Base-by-base conservation (phyloP, 2,329 filamentous ascomycete species). In the Nemania sp. region DNA sequence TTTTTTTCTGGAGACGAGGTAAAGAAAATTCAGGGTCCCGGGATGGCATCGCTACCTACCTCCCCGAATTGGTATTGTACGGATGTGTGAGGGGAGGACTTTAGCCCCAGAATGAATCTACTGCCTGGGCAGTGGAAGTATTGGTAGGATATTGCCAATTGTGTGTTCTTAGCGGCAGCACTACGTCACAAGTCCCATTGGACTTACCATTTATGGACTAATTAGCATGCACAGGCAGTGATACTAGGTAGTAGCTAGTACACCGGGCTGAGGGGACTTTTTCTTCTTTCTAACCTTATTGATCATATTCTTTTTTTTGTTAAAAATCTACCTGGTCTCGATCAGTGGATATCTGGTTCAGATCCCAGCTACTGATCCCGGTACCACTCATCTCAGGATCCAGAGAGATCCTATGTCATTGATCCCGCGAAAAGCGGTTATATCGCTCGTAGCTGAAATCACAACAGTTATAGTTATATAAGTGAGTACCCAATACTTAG, bases 161-260 rank as follows among this genome's bases (percentile, higher is more conserved):
- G 50, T 52, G 57, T 47, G 48, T 47, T 49, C 53, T 54, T 43
- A 52, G 54, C 54, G 44, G 57, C 51, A 57, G 47, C 51, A 57
- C 50, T 54, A 60, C 57, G 57, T 60, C 57, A 60, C 50, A 34
- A 40, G 23, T 52, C 43, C 30, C 50, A 20, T n/a, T n/a, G n/a
- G n/a, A n/a, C n/a, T n/a, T n/a, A n/a, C 37, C 17, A 40, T 20
- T n/a, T 33, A 31, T 44, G 26, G 26, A n/a, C 19, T 41, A 24
- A 7, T 24, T 24, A 22, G 34, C 22, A 37, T 19, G 19, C 19
- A 6, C 8, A 2, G 33, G n/a, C n/a, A 37, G 17, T 37, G 12
- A 20, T 15, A 37, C 12, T 20, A 19, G 17, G 33, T 39, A 47
- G 23, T n/a, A n/a, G n/a, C n/a, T n/a, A n/a, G n/a, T n/a, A n/a